These are phyloP conservation scores for Amanita exitialis DNA, from an alignment of 768 basidiomycete species.

Conservation along the genomic window DNA sequence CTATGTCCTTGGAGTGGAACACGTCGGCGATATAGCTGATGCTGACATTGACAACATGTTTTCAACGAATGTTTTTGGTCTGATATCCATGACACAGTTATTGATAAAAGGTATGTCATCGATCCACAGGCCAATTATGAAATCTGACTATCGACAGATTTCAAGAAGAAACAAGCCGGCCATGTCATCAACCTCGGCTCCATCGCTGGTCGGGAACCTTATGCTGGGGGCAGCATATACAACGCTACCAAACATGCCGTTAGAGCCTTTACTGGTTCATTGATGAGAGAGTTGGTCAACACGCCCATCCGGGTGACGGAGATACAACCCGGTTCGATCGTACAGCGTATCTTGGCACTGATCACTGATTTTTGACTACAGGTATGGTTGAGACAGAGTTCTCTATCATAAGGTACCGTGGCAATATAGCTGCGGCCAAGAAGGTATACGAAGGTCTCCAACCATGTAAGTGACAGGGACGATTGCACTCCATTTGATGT, in stretches of 20 bases:
- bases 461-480: constrained; percentile 50
- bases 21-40: constrained; percentile 72
- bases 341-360: constrained; percentile 7
- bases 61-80: constrained; percentile 70
- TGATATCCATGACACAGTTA: constrained; percentile 77
- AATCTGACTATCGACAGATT: constrained; percentile 35
- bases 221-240: constrained; percentile 88
- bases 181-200: constrained; percentile 96
- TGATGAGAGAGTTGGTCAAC: constrained; percentile 83
- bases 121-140: not conserved
- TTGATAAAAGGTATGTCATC: constrained; percentile 39
- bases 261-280: constrained; percentile 72
- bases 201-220: constrained; percentile 81
- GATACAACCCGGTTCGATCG: constrained; percentile 71
- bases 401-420: constrained; percentile 82
- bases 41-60: constrained; percentile 81
- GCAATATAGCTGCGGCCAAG: constrained; percentile 72
- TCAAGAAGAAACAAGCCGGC: constrained; percentile 67
- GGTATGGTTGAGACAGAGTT: constrained; percentile 60
- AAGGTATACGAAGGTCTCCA: constrained; percentile 87
- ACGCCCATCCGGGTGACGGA: constrained; percentile 92
- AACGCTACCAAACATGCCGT: constrained; percentile 88
- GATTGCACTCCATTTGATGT: not conserved
- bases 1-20: constrained; percentile 81
- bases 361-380: constrained; percentile 6